Base-by-base conservation (phyloP, 352 stramenopile genomes). In the Globisporangium mamillatum region DNA sequence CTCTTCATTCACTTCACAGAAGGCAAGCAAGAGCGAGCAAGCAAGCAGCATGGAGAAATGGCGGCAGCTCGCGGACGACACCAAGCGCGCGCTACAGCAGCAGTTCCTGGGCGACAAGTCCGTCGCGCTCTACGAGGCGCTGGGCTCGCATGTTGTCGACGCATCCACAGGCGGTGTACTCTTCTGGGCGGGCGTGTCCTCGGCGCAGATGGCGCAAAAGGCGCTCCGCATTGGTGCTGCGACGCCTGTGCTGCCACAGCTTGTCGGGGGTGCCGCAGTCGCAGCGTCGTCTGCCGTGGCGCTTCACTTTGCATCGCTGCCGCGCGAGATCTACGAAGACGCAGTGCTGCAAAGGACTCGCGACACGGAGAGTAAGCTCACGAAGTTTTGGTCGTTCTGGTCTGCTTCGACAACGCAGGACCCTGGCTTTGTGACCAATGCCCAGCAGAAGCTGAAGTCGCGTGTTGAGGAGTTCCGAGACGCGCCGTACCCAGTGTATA, bases 401-500 rank as follows among this genome's bases (percentile, higher is more conserved):
- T 60, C 29, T 12, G 34, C 27, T 29, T 9, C 50, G 8, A 24
- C 48, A 36, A 16, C 56, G 16, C 34, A 61, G 25, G 29, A 18
- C 20, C 14, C 55, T 16, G 56, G 27, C 22, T 60, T 68, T 14
- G 53, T 41, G 3, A 12, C n/a, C 12, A 67, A 22, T 5, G 46
- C 66, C n/a, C 69, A 68, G 25, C 59, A 46, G 34, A 81, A 78
- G 53, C 44, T 84, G 14, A 55, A 68, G 34, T 62, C 79, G 34
- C 80, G 82, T 29, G 67, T 72, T 27, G 76, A 77, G 16, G 72
- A 81, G 22, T 68, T 88, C 7, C 36, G 57, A 12, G 75, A 89
- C 34, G 75, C 82, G 14, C 86, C 86, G 20, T 81, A 82, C n/a
- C 69, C 81, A 0, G 78, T 90, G 18, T 92, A 92, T 55, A 82